Percentiles rank a stretch among this genome's conserved stretches.
These are phyloP conservation scores for Pythium biforme DNA, from an alignment of 352 stramenopile species.

Conservation along the genomic window DNA sequence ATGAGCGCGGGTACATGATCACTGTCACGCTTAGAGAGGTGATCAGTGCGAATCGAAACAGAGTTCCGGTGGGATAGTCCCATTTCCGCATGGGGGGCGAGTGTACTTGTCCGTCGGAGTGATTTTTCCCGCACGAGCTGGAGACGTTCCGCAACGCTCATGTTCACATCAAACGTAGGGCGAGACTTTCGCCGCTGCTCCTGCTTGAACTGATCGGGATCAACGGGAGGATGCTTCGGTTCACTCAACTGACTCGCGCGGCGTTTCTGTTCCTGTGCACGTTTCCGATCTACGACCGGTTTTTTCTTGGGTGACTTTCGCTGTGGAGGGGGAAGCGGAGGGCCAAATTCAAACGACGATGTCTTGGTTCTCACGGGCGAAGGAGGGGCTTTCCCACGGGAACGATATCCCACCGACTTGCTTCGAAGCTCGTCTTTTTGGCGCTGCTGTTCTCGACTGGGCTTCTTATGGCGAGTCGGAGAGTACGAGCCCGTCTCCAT, in stretches of 20 bases:
- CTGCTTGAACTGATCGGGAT: constrained; percentile 54
- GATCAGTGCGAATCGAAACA: background rate
- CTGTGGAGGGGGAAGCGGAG: constrained; percentile 31
- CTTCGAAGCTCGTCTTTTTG: constrained; percentile 70
- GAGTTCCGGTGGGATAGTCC: background rate
- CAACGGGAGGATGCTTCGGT: constrained; percentile 57
- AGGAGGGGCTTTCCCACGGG: constrained; percentile 54
- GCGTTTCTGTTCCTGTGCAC: constrained; percentile 52
- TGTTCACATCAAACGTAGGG: constrained; percentile 54
- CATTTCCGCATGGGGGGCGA: constrained; percentile 6
- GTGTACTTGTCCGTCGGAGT: constrained; percentile 29
- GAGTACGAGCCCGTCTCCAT: constrained; percentile 1
- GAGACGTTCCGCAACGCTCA: constrained; percentile 67
- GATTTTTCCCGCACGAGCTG: constrained; percentile 52
- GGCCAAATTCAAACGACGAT: constrained; percentile 55
- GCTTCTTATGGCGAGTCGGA: constrained; percentile 28
- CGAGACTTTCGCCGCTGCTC: constrained; percentile 63
- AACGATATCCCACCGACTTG: constrained; percentile 54
- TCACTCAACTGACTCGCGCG: constrained; percentile 61
- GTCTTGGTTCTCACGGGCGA: constrained; percentile 49
- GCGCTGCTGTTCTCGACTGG: constrained; percentile 58
- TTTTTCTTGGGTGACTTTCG: constrained; percentile 43
- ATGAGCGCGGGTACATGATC: constrained; percentile 13
- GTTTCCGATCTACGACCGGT: constrained; percentile 26
- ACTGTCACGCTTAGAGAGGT: constrained; percentile 2